Conservation (phyloP, 2,329 filamentous ascomycete species). For the Akanthomyces lecanii region DNA sequence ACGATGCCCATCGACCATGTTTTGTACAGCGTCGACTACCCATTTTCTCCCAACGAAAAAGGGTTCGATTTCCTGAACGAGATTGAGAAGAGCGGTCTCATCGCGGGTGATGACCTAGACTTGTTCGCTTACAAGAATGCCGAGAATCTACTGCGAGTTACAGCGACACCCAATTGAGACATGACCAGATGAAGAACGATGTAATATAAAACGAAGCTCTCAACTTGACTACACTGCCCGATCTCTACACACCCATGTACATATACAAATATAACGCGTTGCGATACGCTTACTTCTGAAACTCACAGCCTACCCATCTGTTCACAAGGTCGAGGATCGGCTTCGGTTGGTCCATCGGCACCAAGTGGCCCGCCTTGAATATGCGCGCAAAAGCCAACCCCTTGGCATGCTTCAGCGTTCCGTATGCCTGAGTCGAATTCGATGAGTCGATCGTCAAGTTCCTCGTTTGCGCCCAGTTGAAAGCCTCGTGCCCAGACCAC, state of each 20-base stretch:
- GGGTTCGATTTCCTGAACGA: constrained; percentile 46
- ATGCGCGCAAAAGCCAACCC: constrained; percentile 95
- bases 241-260: background rate
- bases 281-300: constrained; percentile 34
- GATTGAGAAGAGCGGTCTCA: constrained; percentile 44
- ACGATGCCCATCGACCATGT: constrained; percentile 47
- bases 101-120: constrained; percentile 45
- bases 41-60: constrained; percentile 47
- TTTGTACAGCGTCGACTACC: constrained; percentile 56
- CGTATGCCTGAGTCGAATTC: constrained; percentile 46
- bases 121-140: constrained; percentile 49
- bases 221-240: background rate
- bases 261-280: background rate
- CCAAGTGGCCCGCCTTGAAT: constrained; percentile 92
- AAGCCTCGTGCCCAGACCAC: constrained; percentile 82
- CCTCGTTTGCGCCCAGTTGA: constrained; percentile 65
- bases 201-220: too few relatives aligned
- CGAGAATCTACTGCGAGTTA: constrained; percentile 39
- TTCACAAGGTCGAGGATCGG: constrained; percentile 88
- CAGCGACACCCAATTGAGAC: constrained; percentile 17
- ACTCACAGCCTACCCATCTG: constrained; percentile 88
- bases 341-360: constrained; percentile 91
- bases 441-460: constrained; percentile 48
- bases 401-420: constrained; percentile 78
- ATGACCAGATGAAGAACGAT: background rate